These are phyloP conservation scores for Protoeuglena noctilucae DNA, from an alignment of 139 green algal genomes.

Conservation along the genomic window DNA sequence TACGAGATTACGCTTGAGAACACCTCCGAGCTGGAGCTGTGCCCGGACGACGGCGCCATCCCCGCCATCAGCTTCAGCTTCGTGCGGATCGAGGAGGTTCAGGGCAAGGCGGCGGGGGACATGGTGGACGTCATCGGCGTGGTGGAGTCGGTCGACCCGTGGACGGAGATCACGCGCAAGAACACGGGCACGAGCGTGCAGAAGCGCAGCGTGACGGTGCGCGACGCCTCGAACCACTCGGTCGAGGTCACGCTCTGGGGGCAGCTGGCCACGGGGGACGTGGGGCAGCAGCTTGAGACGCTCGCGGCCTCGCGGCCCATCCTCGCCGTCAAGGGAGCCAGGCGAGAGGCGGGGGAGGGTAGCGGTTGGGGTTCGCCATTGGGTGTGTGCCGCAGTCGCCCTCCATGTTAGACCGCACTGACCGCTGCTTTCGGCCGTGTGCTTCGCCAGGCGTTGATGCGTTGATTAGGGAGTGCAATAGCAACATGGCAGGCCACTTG, in stretches of 20 bases:
- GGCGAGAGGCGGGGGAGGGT: no score
- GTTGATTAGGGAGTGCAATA: no score
- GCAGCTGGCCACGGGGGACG: constrained; percentile 23
- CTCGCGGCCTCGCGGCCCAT: constrained; percentile 39
- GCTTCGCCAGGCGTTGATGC: no score
- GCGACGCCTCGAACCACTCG: constrained; percentile 45
- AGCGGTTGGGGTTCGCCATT: no score
- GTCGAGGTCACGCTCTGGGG: constrained; percentile 91
- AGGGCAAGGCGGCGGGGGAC: constrained; percentile 31
- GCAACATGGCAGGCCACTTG: no score
- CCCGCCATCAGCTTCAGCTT: constrained; percentile 63
- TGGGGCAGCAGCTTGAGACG: constrained; percentile 47
- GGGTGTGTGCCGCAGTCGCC: no score
- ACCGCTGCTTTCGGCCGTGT: no score
- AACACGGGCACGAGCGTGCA: constrained; percentile 62
- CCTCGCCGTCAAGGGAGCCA: constrained; percentile 59
- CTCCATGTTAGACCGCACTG: no score
- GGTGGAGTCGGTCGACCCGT: constrained; percentile 42
- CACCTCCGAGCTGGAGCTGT: constrained; percentile 19
- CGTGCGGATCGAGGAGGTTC: constrained; percentile 52
- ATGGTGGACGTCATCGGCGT: constrained; percentile 80
- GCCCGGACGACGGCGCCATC: constrained; percentile 32
- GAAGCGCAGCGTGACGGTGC: constrained; percentile 64
- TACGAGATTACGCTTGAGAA: constrained; percentile 83
- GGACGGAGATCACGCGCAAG: constrained; percentile 46